These are phyloP conservation scores for Blakeslea trispora DNA, from an alignment of 371 early-diverging fungal species.

Conservation along the genomic window DNA sequence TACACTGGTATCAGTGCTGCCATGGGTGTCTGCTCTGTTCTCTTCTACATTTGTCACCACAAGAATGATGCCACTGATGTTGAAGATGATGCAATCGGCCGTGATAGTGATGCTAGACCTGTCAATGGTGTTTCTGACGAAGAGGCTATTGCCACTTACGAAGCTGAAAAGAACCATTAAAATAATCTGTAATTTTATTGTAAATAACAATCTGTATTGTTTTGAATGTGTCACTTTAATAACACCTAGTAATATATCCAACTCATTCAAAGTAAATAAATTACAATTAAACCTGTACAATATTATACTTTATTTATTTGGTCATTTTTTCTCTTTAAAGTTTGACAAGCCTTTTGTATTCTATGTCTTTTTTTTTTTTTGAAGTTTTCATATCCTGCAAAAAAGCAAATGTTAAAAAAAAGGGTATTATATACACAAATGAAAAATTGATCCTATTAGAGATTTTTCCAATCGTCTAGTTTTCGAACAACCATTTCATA, in stretches of 20 bases:
- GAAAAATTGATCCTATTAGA: constrained; percentile 6
- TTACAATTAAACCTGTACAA: too few species aligned
- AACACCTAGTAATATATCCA: too few species aligned
- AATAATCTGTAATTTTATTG: not conserved
- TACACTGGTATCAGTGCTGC: constrained; percentile 50
- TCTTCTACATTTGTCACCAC: constrained; percentile 25
- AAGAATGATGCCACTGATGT: constrained; percentile 21
- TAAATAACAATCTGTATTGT: not conserved
- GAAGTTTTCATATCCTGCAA: too few species aligned
- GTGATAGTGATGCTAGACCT: not conserved
- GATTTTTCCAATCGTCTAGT: constrained; percentile 39
- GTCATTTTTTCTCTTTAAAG: too few species aligned
- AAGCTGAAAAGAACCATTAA: constrained; percentile 15
- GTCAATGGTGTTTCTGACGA: constrained; percentile 1
- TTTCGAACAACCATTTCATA: constrained; percentile 68
- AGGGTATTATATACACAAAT: constrained; percentile 6
- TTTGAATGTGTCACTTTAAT: too few species aligned
- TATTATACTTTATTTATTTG: too few species aligned
- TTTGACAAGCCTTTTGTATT: too few species aligned
- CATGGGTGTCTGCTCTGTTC: constrained; percentile 7
- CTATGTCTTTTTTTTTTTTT: too few species aligned
- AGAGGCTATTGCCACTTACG: constrained; percentile 6
- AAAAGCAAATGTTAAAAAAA: not conserved
- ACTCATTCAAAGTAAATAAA: too few species aligned
- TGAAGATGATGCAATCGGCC: constrained; percentile 27